Evolutionary conservation across 768 basidiomycete genomes (phyloP), one percentile per base, ranked within the genome.

Genomic region (Clitopilus hobsonii): DNA sequence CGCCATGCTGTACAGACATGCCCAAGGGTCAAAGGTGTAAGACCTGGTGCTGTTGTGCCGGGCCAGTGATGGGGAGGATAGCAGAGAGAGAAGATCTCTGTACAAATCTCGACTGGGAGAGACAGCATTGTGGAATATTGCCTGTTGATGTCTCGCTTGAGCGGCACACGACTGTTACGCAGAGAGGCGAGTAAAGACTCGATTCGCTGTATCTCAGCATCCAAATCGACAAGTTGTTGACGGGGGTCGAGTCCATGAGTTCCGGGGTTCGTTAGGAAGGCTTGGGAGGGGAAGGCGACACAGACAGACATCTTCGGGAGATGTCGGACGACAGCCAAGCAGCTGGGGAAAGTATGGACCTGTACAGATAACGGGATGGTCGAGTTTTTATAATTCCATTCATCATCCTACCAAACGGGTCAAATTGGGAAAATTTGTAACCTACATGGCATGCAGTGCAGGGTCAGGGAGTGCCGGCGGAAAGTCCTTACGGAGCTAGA

Each of bases 1-100:
- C 69, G 56, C 67, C 67, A 68, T 24, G 66, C 56, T 14, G 57
- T 60, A 49, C 66, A 70, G 13, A 70, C 64, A 18, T 61, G 55
- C 13, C 66, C 66, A 7, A 68, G 58, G 23, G 52, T 49, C 49
- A 68, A 56, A 8, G 67, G 65, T 8, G 58, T 45, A 18, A 45
- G 41, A 5, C 41, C 41, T 18, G 14, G 11, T 23, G 16, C 22
- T 18, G 14, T 45, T 18, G 41, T 20, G 41, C 41, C 22, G 10
- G 41, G 41, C 50, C 55, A 50, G 11, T 48, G 20, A 24, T 53
- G 22, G 13, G 55, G 23, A 0, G 57, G 52, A 48, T 57, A 60
- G 51, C 56, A 61, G 48, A 52, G 28, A 10, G 58, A 54, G 18
- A 64, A 62, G 23, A 64, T 64, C 49, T 60, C 59, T 32, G 61